Percentiles rank a stretch among this genome's conserved stretches.
phyloP scores from a whole-genome alignment of 2,329 filamentous ascomycete genomes.

The Trichoderma gracile region DNA sequence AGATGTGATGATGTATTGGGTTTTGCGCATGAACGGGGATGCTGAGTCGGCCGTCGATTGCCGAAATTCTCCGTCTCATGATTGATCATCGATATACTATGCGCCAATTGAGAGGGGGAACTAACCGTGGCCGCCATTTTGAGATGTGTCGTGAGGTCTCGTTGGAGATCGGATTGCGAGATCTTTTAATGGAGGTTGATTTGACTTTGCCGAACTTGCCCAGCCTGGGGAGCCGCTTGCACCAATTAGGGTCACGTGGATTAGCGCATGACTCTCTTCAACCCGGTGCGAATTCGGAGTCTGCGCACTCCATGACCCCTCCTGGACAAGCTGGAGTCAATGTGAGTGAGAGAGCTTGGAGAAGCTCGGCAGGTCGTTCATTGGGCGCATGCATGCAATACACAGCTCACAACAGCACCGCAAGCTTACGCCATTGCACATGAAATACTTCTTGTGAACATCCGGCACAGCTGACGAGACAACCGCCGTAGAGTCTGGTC shows the following conservation, averaged over 20 bases:
- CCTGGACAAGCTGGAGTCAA: no score
- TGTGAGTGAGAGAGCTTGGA: neutral
- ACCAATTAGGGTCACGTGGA: constrained; percentile 38
- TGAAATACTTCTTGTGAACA: neutral
- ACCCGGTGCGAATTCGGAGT: neutral
- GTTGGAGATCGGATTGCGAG: constrained; percentile 50
- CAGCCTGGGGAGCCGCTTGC: constrained; percentile 35
- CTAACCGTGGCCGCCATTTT: constrained; percentile 69
- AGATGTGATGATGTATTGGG: no score
- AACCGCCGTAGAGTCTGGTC: neutral
- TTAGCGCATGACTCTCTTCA: neutral
- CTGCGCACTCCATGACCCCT: neutral
- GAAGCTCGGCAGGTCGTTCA: neutral
- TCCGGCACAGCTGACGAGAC: neutral
- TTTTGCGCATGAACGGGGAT: constrained; percentile 25
- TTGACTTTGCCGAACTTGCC: constrained; percentile 48
- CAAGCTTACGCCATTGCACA: neutral
- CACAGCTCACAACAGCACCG: neutral
- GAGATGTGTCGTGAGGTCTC: constrained; percentile 52
- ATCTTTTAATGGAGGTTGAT: constrained; percentile 48
- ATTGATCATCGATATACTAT: neutral
- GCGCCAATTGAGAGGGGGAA: constrained; percentile 44
- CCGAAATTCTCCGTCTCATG: neutral
- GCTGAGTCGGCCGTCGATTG: neutral
- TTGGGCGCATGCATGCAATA: neutral